A percentile compares a stretch with the other conserved stretches of the same genome.
Conservation (phyloP, 2,329 filamentous ascomycete species). For the Penicillium janthinellum region DNA sequence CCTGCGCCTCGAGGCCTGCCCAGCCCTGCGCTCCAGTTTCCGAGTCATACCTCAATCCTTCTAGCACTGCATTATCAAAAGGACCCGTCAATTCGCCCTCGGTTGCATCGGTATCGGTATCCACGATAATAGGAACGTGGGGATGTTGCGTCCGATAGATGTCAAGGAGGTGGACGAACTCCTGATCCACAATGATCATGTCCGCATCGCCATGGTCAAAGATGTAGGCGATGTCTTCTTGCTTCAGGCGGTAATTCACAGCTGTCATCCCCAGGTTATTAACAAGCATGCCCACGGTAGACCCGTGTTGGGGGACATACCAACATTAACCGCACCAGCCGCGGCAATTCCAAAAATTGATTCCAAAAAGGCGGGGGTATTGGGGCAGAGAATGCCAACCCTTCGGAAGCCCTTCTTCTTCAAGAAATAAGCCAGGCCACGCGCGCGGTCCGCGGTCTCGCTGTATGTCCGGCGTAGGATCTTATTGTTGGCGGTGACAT, state of each 20-base stretch:
- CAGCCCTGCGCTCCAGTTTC: slow-evolving; percentile 71
- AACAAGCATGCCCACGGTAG: neutral
- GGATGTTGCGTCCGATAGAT: slow-evolving; percentile 64
- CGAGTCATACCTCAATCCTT: slow-evolving; percentile 73
- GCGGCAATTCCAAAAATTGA: slow-evolving; percentile 84
- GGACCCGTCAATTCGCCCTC: slow-evolving; percentile 74
- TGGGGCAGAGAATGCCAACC: slow-evolving; percentile 84
- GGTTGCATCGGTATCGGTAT: slow-evolving; percentile 78
- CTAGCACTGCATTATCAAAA: slow-evolving; percentile 79
- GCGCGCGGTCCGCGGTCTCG: slow-evolving; percentile 80
- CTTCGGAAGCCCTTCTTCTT: slow-evolving; percentile 71
- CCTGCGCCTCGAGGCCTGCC: slow-evolving; percentile 71
- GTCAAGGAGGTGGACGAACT: slow-evolving; percentile 72
- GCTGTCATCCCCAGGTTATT: slow-evolving; percentile 46
- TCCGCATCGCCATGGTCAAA: slow-evolving; percentile 87
- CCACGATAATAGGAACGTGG: slow-evolving; percentile 71
- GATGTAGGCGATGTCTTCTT: slow-evolving; percentile 86
- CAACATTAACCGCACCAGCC: slow-evolving; percentile 75
- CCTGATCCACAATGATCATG: slow-evolving; percentile 79
- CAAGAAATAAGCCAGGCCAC: slow-evolving; percentile 86
- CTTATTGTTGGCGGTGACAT: slow-evolving; percentile 76
- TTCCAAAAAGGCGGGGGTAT: slow-evolving; percentile 93
- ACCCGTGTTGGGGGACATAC: slow-evolving; percentile 33
- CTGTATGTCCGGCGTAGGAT: slow-evolving; percentile 75
- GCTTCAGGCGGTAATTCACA: slow-evolving; percentile 74